Percentiles rank a stretch among this genome's conserved stretches.
Conservation (phyloP, 1,284 basidiomycete genomes). For the Ustilago hordei region DNA sequence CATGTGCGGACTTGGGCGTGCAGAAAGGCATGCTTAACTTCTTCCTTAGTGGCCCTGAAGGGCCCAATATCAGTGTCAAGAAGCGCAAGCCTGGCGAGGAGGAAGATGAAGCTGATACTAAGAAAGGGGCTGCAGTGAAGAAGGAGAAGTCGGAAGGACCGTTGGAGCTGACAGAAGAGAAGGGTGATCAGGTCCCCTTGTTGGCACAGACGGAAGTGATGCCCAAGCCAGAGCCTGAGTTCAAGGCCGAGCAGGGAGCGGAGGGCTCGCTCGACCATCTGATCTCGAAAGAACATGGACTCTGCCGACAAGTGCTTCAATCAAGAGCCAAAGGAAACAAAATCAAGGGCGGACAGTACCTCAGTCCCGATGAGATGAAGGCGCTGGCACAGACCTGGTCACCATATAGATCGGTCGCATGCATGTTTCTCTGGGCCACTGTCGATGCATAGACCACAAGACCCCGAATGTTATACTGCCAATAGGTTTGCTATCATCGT, state of each 20-base stretch:
- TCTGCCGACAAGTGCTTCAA: constrained; percentile 39
- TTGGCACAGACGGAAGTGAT: constrained; percentile 38
- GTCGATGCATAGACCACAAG: constrained; percentile 34
- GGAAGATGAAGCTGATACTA: constrained; percentile 16
- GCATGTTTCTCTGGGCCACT: constrained; percentile 64
- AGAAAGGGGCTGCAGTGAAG: constrained; percentile 9
- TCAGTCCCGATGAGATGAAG: constrained; percentile 65
- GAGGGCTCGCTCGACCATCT: constrained; percentile 30
- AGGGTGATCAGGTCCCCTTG: constrained; percentile 27
- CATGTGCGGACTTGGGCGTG: constrained; percentile 65
- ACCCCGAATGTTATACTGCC: no score
- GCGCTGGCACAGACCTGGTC: constrained; percentile 58
- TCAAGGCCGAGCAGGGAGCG: neutral
- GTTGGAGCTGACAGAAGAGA: constrained; percentile 37
- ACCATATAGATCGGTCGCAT: constrained; percentile 63
- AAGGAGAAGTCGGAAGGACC: constrained; percentile 6
- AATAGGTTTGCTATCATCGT: no score
- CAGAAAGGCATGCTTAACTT: constrained; percentile 66
- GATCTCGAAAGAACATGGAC: constrained; percentile 38
- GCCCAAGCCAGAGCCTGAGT: constrained; percentile 34
- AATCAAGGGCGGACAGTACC: constrained; percentile 63
- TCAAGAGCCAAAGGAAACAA: constrained; percentile 62
- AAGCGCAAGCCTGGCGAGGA: constrained; percentile 56
- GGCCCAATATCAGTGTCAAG: constrained; percentile 49
- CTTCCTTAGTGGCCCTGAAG: constrained; percentile 52